Evolutionary conservation across 1,284 basidiomycete genomes (phyloP).

Genomic region (Psilocybe mexicana): DNA sequence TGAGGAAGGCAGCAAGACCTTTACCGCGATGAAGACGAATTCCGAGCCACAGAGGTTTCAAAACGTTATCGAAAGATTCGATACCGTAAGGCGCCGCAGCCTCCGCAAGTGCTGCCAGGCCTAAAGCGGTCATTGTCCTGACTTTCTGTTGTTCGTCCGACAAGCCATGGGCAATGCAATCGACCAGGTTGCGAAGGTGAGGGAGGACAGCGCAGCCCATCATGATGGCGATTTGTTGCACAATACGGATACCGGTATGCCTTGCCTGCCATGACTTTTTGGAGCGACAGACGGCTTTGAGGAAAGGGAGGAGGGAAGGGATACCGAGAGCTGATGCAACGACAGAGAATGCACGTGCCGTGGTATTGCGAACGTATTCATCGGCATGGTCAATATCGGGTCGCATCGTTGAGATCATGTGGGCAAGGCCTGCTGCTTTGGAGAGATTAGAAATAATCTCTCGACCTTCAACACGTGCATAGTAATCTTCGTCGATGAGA

Average conservation of each 20-base stretch:
- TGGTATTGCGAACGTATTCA: slow-evolving; percentile 99
- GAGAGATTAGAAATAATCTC: slow-evolving; percentile 99
- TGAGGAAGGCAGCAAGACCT: slow-evolving; percentile 96
- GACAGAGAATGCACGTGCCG: slow-evolving; percentile 97
- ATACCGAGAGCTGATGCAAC: slow-evolving; percentile 99
- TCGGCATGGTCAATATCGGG: slow-evolving; percentile 99
- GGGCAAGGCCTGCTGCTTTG: slow-evolving; percentile 97
- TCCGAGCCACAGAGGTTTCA: slow-evolving; percentile 98
- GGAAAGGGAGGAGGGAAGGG: slow-evolving; percentile 94
- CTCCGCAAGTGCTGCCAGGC: slow-evolving; percentile 95
- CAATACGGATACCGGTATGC: slow-evolving; percentile 98
- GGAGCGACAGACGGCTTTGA: slow-evolving; percentile 96
- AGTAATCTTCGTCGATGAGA: slow-evolving; percentile 99
- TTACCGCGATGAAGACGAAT: slow-evolving; percentile 98
- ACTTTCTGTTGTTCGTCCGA: slow-evolving; percentile 99
- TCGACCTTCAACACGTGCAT: slow-evolving; percentile 97
- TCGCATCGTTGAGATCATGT: slow-evolving; percentile 99
- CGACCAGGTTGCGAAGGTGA: slow-evolving; percentile 94
- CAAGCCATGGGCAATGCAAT: slow-evolving; percentile 94
- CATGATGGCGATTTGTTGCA: slow-evolving; percentile 99
- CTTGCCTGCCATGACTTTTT: slow-evolving; percentile 99
- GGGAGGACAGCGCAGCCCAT: slow-evolving; percentile 99
- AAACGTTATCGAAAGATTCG: slow-evolving; percentile 97
- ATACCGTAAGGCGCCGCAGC: slow-evolving; percentile 99
- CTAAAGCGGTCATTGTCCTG: slow-evolving; percentile 97